Evolutionary conservation across 768 basidiomycete species (phyloP), one percentile per base, ranked within the genome.

Genomic region (Pleurotus giganteus): DNA sequence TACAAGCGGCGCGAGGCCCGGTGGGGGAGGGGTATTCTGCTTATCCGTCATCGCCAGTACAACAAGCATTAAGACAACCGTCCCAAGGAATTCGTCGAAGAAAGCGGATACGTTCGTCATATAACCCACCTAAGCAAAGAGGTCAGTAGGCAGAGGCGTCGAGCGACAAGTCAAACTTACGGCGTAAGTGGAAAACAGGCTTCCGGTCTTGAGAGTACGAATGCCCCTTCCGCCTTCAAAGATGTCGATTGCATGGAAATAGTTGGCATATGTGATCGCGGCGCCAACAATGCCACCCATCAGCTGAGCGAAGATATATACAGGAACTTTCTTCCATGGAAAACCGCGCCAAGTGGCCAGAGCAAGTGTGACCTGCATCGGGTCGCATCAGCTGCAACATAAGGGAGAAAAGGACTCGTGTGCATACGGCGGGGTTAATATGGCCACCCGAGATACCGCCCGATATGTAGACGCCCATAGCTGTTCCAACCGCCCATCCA

Each of bases 271-370:
- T 21, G 84, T 68, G 23, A 86, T 68, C 5, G 78, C 79, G 17
- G 79, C 81, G 13, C 85, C 89, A 55, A 79, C 71, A 17, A 88
- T 62, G 4, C 73, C 88, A 21, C 89, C 88, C 34, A 89, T 66
- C 19, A 85, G 61, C 65, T 91, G 88, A 0, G 85, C 80, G 46
- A 82, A 62, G 43, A 88, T 79, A 65, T 84, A 91, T 19, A 65
- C 71, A 0, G 91, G 91, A 0, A 91, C 91, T 65, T 92, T 92
- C 60, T 76, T 78, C 86, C 88, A 88, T 0, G 91, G 88, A 68
- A 93, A 91, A 43, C 76, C 78, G 58, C 90, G 82, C 66, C 84
- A 83, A 2, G 81, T 73, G 3, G 87, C 88, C 42, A 91, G 63
- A 12, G 83, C 77, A 47, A 93, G 68, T 15, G 91, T 93, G 23